phyloP scores from a whole-genome alignment of 116 monocot species.

The Phalaenopsis hybrid region DNA sequence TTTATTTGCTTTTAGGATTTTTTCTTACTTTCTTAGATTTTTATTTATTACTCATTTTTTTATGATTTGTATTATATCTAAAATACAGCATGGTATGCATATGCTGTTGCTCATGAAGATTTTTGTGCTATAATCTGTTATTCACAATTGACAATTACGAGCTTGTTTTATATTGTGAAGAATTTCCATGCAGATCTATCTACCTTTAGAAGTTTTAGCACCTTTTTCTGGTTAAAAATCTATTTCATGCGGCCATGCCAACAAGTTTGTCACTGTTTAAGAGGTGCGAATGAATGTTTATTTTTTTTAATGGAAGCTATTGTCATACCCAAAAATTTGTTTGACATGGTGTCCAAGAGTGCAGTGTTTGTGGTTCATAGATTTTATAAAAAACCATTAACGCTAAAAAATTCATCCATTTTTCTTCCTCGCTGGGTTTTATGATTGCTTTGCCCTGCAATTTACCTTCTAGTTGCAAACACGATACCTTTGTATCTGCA shows the following conservation, averaged over 20 bases:
- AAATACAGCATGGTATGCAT: neutral
- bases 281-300: neutral
- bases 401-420: too few species aligned
- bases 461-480: too few species aligned
- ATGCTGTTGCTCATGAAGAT: neutral
- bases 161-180: neutral
- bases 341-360: neutral
- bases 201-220: neutral
- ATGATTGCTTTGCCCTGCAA: too few species aligned
- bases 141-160: neutral
- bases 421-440: too few species aligned
- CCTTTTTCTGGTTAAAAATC: neutral
- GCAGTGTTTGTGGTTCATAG: neutral
- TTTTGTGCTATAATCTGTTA: neutral
- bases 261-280: neutral
- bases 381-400: too few species aligned
- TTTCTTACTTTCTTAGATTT: neutral
- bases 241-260: neutral
- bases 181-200: neutral
- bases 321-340: neutral
- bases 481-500: too few species aligned
- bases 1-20: neutral
- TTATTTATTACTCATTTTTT: neutral
- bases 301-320: neutral
- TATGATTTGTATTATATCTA: neutral